Base-by-base conservation (phyloP, 768 basidiomycete species). In the Arthromyces matolae region DNA sequence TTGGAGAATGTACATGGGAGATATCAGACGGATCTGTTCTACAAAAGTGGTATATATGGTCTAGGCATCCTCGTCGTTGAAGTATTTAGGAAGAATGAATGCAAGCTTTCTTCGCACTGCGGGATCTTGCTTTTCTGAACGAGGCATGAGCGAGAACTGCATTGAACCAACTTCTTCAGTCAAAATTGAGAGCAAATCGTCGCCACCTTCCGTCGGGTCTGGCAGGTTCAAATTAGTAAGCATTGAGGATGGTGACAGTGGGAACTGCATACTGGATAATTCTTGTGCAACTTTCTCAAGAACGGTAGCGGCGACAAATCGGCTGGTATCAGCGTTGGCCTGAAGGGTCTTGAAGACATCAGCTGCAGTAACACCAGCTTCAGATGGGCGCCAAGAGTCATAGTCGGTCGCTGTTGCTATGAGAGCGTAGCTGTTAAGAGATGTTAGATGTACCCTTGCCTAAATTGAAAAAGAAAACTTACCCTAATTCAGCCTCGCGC, bases 391-490 rank as follows among this genome's bases (percentile, higher is more conserved):
- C 94, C 94, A 99, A 1, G 93, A 86, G 66, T 98, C 95, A 65
- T 95, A 97, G 70, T 98, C 94, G 3, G 95, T 98, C 19, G 86
- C 78, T 1, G 87, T 90, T 14, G 87, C 92, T 52, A 98, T 84
- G 46, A 97, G 79, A 0, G 89, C 92, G 63, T 97, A 97, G 61
- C 94, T 97, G 60, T 0, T 50, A 4, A 23, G 19, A 42, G 18
- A 8, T 27, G 22, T 16, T 16, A 40, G 12, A 16, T 16, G 23
- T 25, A 28, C 36, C 4, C 19, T 8, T 31, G 25, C 5, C n/a
- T n/a, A n/a, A n/a, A 37, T 27, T 32, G 20, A 25, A 39, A 47
- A 32, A 18, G 1, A 23, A 7, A 8, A 66, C 78, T 42, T 49
- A 93, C 93, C 86, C 86, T 10, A 99, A 66, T 69, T 99, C 95